Evolutionary conservation across 2,329 filamentous ascomycete genomes (phyloP).

Genomic region (Apiospora hydei): DNA sequence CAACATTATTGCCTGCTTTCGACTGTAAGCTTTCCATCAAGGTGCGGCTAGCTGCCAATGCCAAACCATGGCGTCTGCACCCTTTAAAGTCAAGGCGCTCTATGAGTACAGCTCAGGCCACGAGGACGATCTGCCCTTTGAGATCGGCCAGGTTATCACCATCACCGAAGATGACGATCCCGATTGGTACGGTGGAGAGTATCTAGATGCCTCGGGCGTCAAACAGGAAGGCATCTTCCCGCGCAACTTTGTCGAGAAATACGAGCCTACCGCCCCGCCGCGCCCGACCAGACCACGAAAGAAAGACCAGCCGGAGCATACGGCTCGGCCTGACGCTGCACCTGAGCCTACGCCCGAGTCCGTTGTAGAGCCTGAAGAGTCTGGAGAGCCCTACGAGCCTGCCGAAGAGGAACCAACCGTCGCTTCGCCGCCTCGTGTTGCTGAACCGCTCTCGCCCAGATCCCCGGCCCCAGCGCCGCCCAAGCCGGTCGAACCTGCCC

Average conservation of each 20-base stretch:
- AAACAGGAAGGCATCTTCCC: constrained; percentile 90
- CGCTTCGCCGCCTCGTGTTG: constrained; percentile 36
- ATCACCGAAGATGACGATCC: constrained; percentile 91
- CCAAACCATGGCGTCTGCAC: constrained; percentile 67
- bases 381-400: constrained; percentile 30
- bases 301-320: constrained; percentile 58
- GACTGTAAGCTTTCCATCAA: constrained; percentile 27
- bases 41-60: constrained; percentile 34
- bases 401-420: constrained; percentile 44
- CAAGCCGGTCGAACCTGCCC: constrained; percentile 47
- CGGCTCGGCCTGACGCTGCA: constrained; percentile 34
- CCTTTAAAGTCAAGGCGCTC: constrained; percentile 94
- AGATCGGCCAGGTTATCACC: constrained; percentile 86
- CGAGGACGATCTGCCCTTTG: constrained; percentile 93
- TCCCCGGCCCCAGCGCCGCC: constrained; percentile 41
- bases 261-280: constrained; percentile 89
- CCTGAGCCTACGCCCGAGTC: constrained; percentile 39
- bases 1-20: constrained; percentile 16
- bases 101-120: constrained; percentile 94
- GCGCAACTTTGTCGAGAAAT: constrained; percentile 96
- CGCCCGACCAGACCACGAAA: constrained; percentile 81
- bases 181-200: constrained; percentile 94
- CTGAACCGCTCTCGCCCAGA: constrained; percentile 36
- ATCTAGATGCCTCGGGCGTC: constrained; percentile 75
- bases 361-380: constrained; percentile 32